Percentiles rank a stretch among this genome's conserved stretches.
Evolutionary conservation across 2,329 filamentous ascomycete species (phyloP).

Genomic region (Ramularia collo-cygni): DNA sequence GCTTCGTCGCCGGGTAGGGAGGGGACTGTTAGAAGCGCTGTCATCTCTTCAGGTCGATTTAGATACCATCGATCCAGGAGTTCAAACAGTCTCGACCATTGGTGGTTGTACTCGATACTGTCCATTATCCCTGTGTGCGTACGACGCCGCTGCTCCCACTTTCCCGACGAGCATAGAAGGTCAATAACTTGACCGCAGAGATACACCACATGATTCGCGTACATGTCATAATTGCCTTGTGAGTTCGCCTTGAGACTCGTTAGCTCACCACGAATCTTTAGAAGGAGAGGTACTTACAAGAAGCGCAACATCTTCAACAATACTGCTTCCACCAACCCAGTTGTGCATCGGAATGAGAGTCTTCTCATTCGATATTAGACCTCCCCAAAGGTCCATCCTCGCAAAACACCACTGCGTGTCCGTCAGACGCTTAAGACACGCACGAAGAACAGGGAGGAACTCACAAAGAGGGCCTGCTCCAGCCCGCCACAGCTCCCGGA

Average conservation of each 20-base stretch:
- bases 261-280: no score
- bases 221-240: conserved; percentile 42
- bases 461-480: conserved; percentile 45
- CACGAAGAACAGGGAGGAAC: no score
- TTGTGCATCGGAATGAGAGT: conserved; percentile 45
- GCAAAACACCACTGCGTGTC: conserved; percentile 46
- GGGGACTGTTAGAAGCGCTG: conserved; percentile 30
- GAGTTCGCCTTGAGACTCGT: conserved; percentile 33
- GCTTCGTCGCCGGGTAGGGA: conserved; percentile 11
- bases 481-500: conserved; percentile 47
- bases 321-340: conserved; percentile 40
- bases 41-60: conserved; percentile 28
- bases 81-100: conserved; percentile 30
- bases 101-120: conserved; percentile 23
- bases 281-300: conserved; percentile 24
- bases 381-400: conserved; percentile 51
- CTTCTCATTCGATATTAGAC: conserved; percentile 47
- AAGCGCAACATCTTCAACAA: conserved; percentile 32
- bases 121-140: conserved; percentile 17
- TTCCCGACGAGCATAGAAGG: conserved; percentile 25
- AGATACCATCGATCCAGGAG: conserved; percentile 30
- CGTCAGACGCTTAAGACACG: no score
- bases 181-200: conserved; percentile 44
- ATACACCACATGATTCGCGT: conserved; percentile 55
- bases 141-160: conserved; percentile 24